Base-by-base conservation (phyloP, 208 protist species). In the Porcisia hertigi region DNA sequence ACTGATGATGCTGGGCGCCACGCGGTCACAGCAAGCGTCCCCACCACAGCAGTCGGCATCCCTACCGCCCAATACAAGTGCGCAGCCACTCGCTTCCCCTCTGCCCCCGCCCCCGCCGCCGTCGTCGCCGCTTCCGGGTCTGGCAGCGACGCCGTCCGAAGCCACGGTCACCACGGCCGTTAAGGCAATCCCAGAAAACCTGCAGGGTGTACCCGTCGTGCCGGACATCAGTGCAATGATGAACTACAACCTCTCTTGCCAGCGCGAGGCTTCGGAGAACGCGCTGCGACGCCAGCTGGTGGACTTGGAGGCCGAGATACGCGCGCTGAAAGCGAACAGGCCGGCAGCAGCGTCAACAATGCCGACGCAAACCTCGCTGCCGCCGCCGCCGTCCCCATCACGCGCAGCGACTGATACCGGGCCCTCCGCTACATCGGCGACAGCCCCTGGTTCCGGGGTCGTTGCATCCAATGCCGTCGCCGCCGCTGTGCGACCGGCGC, bases 231-330 rank as follows among this genome's bases (percentile, higher is more conserved):
- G 73, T 23, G 88, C 87, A 7, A 76, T 92, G 70, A 84, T 86
- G 82, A 81, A 80, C 63, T 96, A 96, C 89, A 94, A 96, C 77
- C 62, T 82, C 34, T 83, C 90, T 7, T 78, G 87, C 36, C 88
- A 94, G 77, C 86, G 86, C 23, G 88, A 94, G 75, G 73, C 76
- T 45, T 71, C 79, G 18, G 88, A 93, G 77, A 89, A 88, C 71
- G 84, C 89, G 18, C 73, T 96, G 81, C 60, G 88, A 30, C 84
- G 86, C 23, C 90, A 94, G 73, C 77, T 96, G 64, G 54, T 77
- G 14, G 84, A 93, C 30, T 78, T 94, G 54, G 84, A 96, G 73
- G 87, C 79, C 4, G 86, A 87, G 64, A 80, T 94, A 20, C 75
- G 84, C 11, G 75, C 86, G 3, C 60, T 92, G 59, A 81, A 81